Base-by-base conservation (phyloP, 148 eudicot species). In the Pouteria glomerata region DNA sequence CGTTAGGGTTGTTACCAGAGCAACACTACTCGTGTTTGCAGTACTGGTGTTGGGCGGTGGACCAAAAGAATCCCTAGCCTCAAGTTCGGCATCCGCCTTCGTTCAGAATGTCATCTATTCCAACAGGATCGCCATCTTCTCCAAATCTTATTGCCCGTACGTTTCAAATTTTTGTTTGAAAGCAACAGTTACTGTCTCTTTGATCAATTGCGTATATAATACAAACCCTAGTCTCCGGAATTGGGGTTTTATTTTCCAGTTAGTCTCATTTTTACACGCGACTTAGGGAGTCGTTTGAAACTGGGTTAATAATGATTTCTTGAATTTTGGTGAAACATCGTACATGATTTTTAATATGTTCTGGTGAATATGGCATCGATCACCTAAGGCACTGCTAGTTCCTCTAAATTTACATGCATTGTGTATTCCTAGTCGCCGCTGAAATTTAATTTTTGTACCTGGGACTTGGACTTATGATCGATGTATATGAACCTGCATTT, bases 141-240 rank as follows among this genome's bases (percentile, higher is more conserved):
- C 98, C 80, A 95, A 95, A 88, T 88, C 97, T 13, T 91, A 95
- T 74, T 95, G 98, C 84, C 93, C 96, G 98, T 91, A 81, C 66
- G 55, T 39, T 39, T 39, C 44, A 39, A 4, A 39, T 39, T 39
- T 39, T 39, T 5, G 44, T 39, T 39, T 39, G 44, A 10, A 4
- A 39, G 44, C n/a, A n/a, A n/a, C n/a, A n/a, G n/a, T n/a, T n/a
- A n/a, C n/a, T n/a, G n/a, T n/a, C n/a, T n/a, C n/a, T n/a, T n/a
- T n/a, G n/a, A n/a, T n/a, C n/a, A n/a, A n/a, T n/a, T n/a, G n/a
- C n/a, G n/a, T n/a, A n/a, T n/a, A n/a, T n/a, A n/a, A n/a, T n/a
- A n/a, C n/a, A n/a, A 19, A 50, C 31, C 24, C 30, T 66, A 14
- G 23, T 29, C 34, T 3, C 35, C 8, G 19, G 11, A 37, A 45